A percentile compares a stretch with the other conserved stretches of the same genome.
Conservation (phyloP, 108 stramenopile species). For the Fragilaria crotonensis region DNA sequence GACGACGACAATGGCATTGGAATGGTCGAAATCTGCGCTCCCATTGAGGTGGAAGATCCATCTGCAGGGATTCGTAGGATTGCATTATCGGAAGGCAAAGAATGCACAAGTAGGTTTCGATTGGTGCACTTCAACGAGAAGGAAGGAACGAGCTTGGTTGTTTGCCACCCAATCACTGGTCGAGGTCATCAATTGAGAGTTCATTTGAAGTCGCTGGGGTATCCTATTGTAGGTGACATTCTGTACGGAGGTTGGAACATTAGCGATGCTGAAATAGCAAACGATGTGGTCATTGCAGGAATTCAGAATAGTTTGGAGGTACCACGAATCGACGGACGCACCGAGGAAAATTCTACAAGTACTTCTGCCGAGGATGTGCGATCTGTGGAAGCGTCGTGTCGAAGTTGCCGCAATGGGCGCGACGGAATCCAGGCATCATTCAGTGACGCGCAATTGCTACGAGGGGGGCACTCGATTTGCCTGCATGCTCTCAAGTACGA, state of each 20-base stretch:
- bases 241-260: constrained; percentile 77
- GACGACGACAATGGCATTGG: not conserved
- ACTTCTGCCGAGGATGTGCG: constrained; percentile 22
- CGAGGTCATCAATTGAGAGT: constrained; percentile 90
- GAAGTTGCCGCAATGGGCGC: constrained; percentile 28
- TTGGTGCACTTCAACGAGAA: constrained; percentile 38
- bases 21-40: constrained; percentile 48
- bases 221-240: constrained; percentile 74
- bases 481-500: constrained; percentile 63
- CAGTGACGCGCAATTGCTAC: constrained; percentile 56
- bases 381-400: constrained; percentile 30
- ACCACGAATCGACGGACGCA: not conserved
- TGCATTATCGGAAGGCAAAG: constrained; percentile 38
- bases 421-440: constrained; percentile 37
- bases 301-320: constrained; percentile 4
- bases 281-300: not conserved
- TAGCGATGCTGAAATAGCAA: not conserved
- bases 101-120: constrained; percentile 58
- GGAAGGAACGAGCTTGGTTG: constrained; percentile 48
- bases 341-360: not conserved
- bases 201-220: constrained; percentile 70
- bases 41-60: constrained; percentile 54
- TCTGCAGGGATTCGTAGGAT: constrained; percentile 53
- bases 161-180: constrained; percentile 76
- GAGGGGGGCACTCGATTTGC: constrained; percentile 59